Percentiles rank a stretch among this genome's conserved stretches.
phyloP scores from a whole-genome alignment of 768 basidiomycete species.

The Amanita pseudoporphyria region DNA sequence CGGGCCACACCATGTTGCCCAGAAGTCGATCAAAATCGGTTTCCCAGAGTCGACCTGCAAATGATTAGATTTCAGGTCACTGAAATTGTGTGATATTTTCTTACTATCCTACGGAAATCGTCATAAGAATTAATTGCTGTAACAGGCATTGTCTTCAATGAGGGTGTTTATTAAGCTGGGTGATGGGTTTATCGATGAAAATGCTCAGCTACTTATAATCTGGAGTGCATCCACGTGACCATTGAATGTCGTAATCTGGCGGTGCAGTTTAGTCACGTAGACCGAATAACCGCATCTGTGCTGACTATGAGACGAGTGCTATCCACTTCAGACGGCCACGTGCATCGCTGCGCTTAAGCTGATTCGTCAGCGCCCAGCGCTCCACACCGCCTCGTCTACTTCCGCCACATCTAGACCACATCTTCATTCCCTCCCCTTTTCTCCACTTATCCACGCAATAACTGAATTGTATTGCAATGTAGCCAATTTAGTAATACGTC shows the following conservation, averaged over 20 bases:
- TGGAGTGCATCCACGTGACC: neutral
- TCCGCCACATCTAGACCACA: too few species aligned
- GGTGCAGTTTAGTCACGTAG: neutral
- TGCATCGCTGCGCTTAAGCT: too few species aligned
- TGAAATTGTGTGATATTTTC: constrained; percentile 13
- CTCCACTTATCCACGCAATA: too few species aligned
- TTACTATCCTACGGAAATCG: constrained; percentile 35
- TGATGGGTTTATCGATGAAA: constrained; percentile 1
- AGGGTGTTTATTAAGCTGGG: neutral
- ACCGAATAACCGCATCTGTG: neutral
- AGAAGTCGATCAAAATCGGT: constrained; percentile 56
- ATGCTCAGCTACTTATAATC: neutral
- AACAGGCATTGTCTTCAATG: constrained; percentile 27
- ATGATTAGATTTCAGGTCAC: neutral
- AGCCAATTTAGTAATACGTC: neutral
- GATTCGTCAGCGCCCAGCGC: too few species aligned
- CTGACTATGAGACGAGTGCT: too few species aligned
- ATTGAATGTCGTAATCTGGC: neutral
- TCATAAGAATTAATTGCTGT: constrained; percentile 23
- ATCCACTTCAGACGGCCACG: too few species aligned
- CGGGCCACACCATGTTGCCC: constrained; percentile 73
- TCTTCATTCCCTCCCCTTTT: too few species aligned
- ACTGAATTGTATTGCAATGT: too few species aligned
- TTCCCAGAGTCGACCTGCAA: constrained; percentile 36
- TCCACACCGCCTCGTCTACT: too few species aligned